Evolutionary conservation across 2,329 filamentous ascomycete genomes (phyloP), one percentile per base, ranked within the genome.

Genomic region (Stagonosporopsis tanaceti): DNA sequence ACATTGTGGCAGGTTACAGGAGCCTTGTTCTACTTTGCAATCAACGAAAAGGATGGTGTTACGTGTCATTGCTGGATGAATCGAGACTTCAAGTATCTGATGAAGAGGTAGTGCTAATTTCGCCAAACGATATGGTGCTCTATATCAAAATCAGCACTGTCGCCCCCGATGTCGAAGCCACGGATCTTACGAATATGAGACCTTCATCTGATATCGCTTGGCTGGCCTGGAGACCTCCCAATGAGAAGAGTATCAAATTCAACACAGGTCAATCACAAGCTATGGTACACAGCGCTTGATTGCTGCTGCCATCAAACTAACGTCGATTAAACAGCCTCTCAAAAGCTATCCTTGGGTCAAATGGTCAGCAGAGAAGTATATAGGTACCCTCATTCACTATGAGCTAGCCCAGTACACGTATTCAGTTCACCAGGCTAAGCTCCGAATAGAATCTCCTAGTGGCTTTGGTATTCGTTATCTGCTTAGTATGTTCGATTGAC

Each of bases 201-300:
- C 51, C 42, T 6, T 51, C 47, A 20, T 57, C 53, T 17, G 53
- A 51, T 15, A 47, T 57, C 22, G 25, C 42, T 24, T 57, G 53
- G 47, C 37, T 57, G 3, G 47, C 47, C 22, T 57, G 53, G 47
- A 57, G 47, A 22, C 53, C 53, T 9, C 35, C 41, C n/a, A 41
- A 51, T 12, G 47, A 51, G 2, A 57, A 44, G 40, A 47, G 42
- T 4, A 12, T 34, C 22, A 51, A 42, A 9, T 48, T 58, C 35
- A 53, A 58, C 50, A 34, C 6, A 53, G 55, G 50, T 53, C 55
- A 4, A 25, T 58, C 22, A 39, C 44, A 9, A 58, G 53, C 6
- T 38, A 39, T 15, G 44, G 14, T 2, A 25, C 54, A 5, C 30
- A 52, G 11, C 45, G 44, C 5, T 30, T 53, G 8, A 27, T 57